These are phyloP conservation scores for Nematodospora anomalae DNA, from an alignment of 1,139 yeast species.

Conservation along the genomic window DNA sequence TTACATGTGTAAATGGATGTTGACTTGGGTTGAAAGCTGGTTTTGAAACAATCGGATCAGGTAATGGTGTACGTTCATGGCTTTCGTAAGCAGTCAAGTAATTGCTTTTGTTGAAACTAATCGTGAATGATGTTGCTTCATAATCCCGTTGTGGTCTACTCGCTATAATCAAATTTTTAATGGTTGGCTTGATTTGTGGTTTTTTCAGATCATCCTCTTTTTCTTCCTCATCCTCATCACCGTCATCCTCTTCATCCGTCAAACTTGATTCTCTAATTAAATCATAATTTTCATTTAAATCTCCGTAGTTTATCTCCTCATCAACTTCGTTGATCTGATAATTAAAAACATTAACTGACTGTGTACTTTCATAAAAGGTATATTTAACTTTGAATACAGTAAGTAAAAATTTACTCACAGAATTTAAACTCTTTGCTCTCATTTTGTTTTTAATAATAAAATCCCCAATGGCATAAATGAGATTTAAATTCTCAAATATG, in stretches of 20 bases:
- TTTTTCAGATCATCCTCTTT: conserved; percentile 12
- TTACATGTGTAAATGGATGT: conserved; percentile 5
- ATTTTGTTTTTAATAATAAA: conserved; percentile 28
- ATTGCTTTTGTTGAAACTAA: conserved; percentile 23
- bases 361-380: conserved; percentile 41
- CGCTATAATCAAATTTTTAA: conserved; percentile 19
- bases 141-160: conserved; percentile 11
- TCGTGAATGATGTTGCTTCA: conserved; percentile 25
- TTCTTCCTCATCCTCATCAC: conserved; percentile 18
- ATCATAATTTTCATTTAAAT: conserved; percentile 38
- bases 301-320: conserved; percentile 31
- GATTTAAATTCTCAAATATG: conserved; percentile 45
- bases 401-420: conserved; percentile 22
- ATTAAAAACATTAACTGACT: conserved; percentile 39
- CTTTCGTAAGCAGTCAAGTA: conserved; percentile 12
- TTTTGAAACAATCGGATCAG: conserved; percentile 1
- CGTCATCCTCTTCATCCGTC: conserved; percentile 18
- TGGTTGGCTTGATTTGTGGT: conserved; percentile 19
- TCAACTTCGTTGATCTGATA: conserved; percentile 37
- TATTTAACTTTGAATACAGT: conserved; percentile 30
- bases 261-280: conserved; percentile 21
- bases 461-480: conserved; percentile 46
- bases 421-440: conserved; percentile 11
- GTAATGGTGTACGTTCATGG: conserved; percentile 7
- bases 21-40: not conserved